Evolutionary conservation across 257 asterid genomes (phyloP).

Genomic region (Solanum commersonii): DNA sequence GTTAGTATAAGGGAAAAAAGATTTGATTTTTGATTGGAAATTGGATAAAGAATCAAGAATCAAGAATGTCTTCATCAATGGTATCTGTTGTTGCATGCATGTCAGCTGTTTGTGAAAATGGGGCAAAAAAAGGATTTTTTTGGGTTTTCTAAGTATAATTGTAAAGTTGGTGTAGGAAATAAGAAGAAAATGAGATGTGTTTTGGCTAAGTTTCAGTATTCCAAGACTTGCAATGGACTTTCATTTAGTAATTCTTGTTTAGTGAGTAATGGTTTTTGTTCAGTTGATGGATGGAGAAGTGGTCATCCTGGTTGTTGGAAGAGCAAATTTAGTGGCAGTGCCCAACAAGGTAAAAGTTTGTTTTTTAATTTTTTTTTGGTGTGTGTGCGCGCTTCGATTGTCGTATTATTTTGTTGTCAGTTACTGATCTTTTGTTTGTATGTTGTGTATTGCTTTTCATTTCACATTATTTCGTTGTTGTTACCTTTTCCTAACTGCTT

Average conservation of each 20-base stretch:
- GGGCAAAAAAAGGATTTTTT: background rate
- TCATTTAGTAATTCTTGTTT: background rate
- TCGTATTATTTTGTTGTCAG: too few relatives aligned
- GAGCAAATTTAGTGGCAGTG: background rate
- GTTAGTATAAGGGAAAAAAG: background rate
- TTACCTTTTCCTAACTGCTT: background rate
- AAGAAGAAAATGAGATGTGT: background rate
- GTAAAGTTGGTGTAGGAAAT: background rate
- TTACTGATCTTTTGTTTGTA: background rate
- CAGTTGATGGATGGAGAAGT: background rate
- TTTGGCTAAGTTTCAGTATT: background rate
- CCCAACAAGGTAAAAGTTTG: background rate
- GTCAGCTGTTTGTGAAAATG: background rate
- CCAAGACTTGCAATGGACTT: background rate
- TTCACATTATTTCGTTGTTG: background rate
- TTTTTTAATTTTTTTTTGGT: background rate
- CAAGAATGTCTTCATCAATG: conserved; percentile 17
- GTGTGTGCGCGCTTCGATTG: background rate
- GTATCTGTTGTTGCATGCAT: background rate
- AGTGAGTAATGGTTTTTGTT: background rate
- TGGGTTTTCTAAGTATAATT: background rate
- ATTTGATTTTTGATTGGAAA: background rate
- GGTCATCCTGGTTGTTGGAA: background rate
- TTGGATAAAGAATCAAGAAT: background rate
- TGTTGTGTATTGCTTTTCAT: background rate